Percentiles rank a stretch among this genome's conserved stretches.
phyloP scores from a whole-genome alignment of 1,284 basidiomycete species.

The Ustilago cynodontis region DNA sequence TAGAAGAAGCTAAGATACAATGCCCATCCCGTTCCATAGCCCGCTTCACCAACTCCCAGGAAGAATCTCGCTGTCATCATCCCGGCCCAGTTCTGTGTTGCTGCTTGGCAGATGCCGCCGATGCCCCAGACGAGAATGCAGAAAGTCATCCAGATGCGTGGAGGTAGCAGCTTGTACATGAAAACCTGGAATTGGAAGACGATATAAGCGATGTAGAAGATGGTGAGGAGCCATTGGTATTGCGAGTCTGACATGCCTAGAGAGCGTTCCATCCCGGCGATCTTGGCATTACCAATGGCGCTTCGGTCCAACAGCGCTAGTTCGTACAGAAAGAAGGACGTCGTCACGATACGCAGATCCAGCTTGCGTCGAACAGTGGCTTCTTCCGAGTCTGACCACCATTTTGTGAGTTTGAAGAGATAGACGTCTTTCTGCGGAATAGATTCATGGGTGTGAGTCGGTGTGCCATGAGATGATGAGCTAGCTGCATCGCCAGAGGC shows the following conservation, averaged over 20 bases:
- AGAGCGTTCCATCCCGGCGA: slow-evolving; percentile 52
- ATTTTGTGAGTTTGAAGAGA: slow-evolving; percentile 35
- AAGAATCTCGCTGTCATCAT: slow-evolving; percentile 63
- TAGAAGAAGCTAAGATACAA: slow-evolving; percentile 65
- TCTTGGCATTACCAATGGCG: slow-evolving; percentile 62
- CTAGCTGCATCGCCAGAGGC: not conserved
- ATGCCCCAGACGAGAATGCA: slow-evolving; percentile 63
- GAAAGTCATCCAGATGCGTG: slow-evolving; percentile 52
- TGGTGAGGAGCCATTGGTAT: slow-evolving; percentile 64
- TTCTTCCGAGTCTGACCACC: slow-evolving; percentile 62
- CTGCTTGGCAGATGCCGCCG: slow-evolving; percentile 54
- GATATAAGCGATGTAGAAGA: slow-evolving; percentile 62
- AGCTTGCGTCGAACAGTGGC: slow-evolving; percentile 45
- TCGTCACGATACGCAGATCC: slow-evolving; percentile 45
- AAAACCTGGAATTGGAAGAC: slow-evolving; percentile 60
- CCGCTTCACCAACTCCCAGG: slow-evolving; percentile 60
- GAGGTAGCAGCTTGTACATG: slow-evolving; percentile 59
- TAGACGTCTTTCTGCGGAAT: slow-evolving; percentile 12
- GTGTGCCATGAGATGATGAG: not conserved
- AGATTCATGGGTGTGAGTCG: not conserved
- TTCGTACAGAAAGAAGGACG: slow-evolving; percentile 42
- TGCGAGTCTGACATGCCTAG: slow-evolving; percentile 52
- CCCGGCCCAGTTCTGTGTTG: slow-evolving; percentile 52
- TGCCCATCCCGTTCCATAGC: slow-evolving; percentile 61
- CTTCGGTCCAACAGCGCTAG: slow-evolving; percentile 46